Base-by-base conservation (phyloP, 1,284 basidiomycete genomes). In the Meripilus lineatus region DNA sequence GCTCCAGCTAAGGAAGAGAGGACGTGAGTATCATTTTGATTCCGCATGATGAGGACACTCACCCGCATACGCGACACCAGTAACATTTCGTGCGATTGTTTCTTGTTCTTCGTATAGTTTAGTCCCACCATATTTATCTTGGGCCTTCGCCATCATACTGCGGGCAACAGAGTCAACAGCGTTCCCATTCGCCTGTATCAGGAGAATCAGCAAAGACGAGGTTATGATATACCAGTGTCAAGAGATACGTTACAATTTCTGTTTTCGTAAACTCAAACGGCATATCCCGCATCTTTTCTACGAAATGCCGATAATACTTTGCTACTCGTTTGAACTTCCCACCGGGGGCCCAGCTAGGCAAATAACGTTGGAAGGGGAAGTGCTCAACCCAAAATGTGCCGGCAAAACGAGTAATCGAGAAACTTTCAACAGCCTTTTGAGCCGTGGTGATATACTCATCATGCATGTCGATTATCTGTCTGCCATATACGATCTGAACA, bases 331-430 rank as follows among this genome's bases (percentile, higher is more conserved):
- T 30, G 40, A 20, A 28, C 10, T 15, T 6, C 10, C 14, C 15
- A 14, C 58, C 59, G 1, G 59, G 61, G 5, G 57, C 26, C 58
- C 58, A 63, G 3, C 17, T 33, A 0, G 59, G 59, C 1, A 60
- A 38, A 25, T 52, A 24, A 23, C 44, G 33, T 13, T 59, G 20
- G 23, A 50, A 39, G 0, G 58, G 56, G 3, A 59, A 10, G 24
- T 39, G 48, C 7, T 55, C 50, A 15, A 57, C 41, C 42, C 49
- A 35, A 17, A 45, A 54, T 15, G 38, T 46, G 0, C 44, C 54
- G 1, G 56, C 41, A 5, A 39, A 40, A 18, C 46, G 36, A 1
- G 45, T 47, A 2, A 36, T 40, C 13, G 37, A 43, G n/a, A 52
- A 20, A 2, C 35, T 45, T 2, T 38, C 25, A 13, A 55, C 15